A percentile compares a stretch with the other conserved stretches of the same genome.
Evolutionary conservation across 75 land plant genomes (phyloP).

Genomic region (Cupressus sempervirens): DNA sequence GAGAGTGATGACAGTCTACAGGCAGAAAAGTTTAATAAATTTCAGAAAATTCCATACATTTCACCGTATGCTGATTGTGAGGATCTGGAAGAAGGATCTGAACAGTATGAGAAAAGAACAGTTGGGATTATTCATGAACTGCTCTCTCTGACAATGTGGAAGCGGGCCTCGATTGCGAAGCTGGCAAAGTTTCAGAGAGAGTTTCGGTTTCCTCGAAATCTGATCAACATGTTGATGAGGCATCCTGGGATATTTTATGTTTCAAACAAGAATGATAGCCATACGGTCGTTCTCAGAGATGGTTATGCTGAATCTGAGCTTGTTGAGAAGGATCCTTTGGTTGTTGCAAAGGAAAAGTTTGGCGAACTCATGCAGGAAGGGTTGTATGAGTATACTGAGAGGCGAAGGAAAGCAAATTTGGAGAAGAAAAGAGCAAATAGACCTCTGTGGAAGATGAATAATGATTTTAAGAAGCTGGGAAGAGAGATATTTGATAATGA

Average conservation of each 20-base stretch:
- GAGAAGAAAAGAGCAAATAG: conserved; percentile 36
- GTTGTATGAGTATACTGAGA: conserved; percentile 47
- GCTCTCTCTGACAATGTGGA: conserved; percentile 66
- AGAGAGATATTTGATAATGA: not conserved
- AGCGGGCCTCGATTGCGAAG: conserved; percentile 55
- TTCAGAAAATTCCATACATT: conserved; percentile 58
- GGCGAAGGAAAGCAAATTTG: conserved; percentile 34
- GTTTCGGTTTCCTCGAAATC: conserved; percentile 57
- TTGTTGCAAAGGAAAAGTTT: conserved; percentile 67
- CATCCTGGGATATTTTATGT: conserved; percentile 81
- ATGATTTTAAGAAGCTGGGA: not conserved
- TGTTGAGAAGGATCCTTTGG: conserved; percentile 67
- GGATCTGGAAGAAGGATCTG: conserved; percentile 23
- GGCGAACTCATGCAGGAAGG: conserved; percentile 75
- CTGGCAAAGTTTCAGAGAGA: conserved; percentile 57
- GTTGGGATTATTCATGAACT: conserved; percentile 76
- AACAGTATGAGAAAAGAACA: conserved; percentile 55
- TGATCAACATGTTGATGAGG: conserved; percentile 43
- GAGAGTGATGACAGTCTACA: conserved; percentile 35
- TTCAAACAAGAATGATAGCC: conserved; percentile 54
- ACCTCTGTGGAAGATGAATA: conserved; percentile 13
- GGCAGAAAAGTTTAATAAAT: conserved; percentile 39
- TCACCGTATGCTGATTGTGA: conserved; percentile 52
- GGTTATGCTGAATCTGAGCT: conserved; percentile 54
- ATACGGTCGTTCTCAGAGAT: conserved; percentile 71